Percentiles rank a stretch among this genome's conserved stretches.
Conservation (phyloP, 306 rosid genomes). For the Comarum palustre region DNA sequence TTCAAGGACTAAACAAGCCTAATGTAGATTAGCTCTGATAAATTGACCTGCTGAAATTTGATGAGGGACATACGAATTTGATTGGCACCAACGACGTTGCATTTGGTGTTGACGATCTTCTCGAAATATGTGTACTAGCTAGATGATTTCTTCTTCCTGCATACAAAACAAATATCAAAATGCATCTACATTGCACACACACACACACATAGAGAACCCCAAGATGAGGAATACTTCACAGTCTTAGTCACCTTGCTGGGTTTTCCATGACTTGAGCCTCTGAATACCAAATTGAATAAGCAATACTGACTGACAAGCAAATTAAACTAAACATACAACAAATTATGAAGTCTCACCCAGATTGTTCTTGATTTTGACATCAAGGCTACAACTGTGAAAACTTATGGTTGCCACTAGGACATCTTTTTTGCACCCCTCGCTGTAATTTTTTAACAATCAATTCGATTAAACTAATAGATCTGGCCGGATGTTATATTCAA, state of each 20-base stretch:
- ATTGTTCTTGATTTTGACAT: slow-evolving; percentile 73
- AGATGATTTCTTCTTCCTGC: slow-evolving; percentile 18
- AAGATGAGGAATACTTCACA: slow-evolving; percentile 38
- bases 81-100: slow-evolving; percentile 84
- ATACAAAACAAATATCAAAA: no score
- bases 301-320: background rate
- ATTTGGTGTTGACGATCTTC: slow-evolving; percentile 85
- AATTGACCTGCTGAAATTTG: background rate
- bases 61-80: slow-evolving; percentile 54
- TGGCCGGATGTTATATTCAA: background rate
- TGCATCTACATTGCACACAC: slow-evolving; percentile 14
- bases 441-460: slow-evolving; percentile 12
- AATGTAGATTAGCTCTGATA: background rate
- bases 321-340: background rate
- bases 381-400: slow-evolving; percentile 81
- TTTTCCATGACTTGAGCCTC: slow-evolving; percentile 73
- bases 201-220: no score
- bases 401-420: slow-evolving; percentile 72
- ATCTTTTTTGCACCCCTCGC: slow-evolving; percentile 69
- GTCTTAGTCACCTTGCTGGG: slow-evolving; percentile 41
- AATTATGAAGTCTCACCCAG: slow-evolving; percentile 31
- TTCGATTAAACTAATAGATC: background rate
- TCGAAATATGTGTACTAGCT: slow-evolving; percentile 82
- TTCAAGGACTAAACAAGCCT: background rate
- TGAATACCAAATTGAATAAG: slow-evolving; percentile 11